These are phyloP conservation scores for Phytophthora quininea DNA, from an alignment of 352 stramenopile species.

Conservation along the genomic window DNA sequence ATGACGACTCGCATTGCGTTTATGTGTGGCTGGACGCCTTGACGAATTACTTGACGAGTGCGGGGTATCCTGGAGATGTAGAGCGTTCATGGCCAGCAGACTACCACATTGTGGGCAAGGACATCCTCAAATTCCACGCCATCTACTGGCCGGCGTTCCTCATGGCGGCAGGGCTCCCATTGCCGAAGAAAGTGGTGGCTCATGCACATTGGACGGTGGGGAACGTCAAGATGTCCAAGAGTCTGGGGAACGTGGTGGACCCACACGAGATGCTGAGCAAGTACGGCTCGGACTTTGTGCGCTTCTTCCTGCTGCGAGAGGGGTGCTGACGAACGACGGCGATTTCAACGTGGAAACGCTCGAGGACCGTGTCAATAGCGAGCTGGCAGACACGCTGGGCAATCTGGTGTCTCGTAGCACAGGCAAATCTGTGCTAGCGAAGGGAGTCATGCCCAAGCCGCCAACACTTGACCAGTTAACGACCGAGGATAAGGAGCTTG, in stretches of 20 bases:
- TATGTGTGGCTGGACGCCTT: slow-evolving; percentile 99
- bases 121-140: slow-evolving; percentile 99
- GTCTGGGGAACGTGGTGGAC: slow-evolving; percentile 97
- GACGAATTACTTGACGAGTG: slow-evolving; percentile 97
- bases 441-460: slow-evolving; percentile 50
- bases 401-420: slow-evolving; percentile 87
- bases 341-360: slow-evolving; percentile 89
- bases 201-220: slow-evolving; percentile 99
- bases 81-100: slow-evolving; percentile 66
- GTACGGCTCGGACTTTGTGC: slow-evolving; percentile 94
- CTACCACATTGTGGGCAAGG: slow-evolving; percentile 97
- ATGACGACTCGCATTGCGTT: slow-evolving; percentile 93
- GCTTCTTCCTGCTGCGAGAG: slow-evolving; percentile 92
- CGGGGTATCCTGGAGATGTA: slow-evolving; percentile 89
- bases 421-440: slow-evolving; percentile 64
- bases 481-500: slow-evolving; percentile 56
- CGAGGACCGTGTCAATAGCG: slow-evolving; percentile 96
- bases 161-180: slow-evolving; percentile 90
- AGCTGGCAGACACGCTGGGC: slow-evolving; percentile 92
- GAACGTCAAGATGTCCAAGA: slow-evolving; percentile 99
- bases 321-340: slow-evolving; percentile 96
- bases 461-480: slow-evolving; percentile 39
- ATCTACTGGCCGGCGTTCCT: slow-evolving; percentile 99
- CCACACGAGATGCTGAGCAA: slow-evolving; percentile 91
- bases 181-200: slow-evolving; percentile 95